phyloP scores from a whole-genome alignment of 2,329 filamentous ascomycete genomes.

The Dryadomyces quercus-mongolicae region DNA sequence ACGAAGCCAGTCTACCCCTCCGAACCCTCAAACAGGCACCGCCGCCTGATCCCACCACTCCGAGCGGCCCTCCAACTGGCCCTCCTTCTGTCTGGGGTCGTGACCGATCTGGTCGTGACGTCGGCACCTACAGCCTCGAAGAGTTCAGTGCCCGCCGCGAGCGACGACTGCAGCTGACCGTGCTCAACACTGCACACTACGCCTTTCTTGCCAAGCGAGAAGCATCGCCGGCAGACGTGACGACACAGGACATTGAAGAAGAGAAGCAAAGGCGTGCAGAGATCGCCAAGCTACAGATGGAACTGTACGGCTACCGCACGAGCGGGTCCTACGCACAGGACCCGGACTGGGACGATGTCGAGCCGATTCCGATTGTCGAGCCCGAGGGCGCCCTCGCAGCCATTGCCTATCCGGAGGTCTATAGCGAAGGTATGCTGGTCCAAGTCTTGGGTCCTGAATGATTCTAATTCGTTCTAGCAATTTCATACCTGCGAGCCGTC shows the following conservation, averaged over 20 bases:
- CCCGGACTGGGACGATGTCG: constrained; percentile 72
- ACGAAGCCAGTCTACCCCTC: constrained; percentile 37
- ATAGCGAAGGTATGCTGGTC: constrained; percentile 53
- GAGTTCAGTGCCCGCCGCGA: constrained; percentile 31
- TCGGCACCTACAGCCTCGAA: constrained; percentile 33
- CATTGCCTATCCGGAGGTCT: constrained; percentile 84
- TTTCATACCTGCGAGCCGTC: constrained; percentile 83
- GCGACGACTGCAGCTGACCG: constrained; percentile 29
- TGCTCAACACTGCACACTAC: constrained; percentile 30
- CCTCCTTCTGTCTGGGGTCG: constrained; percentile 31
- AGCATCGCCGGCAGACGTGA: constrained; percentile 13
- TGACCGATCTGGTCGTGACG: constrained; percentile 35
- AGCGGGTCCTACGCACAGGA: constrained; percentile 47
- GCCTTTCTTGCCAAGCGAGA: constrained; percentile 28
- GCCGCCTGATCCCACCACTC: not conserved
- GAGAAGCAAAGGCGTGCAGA: constrained; percentile 35
- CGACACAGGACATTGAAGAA: constrained; percentile 27
- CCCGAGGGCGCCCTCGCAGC: constrained; percentile 75
- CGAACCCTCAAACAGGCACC: constrained; percentile 23
- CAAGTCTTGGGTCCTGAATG: too few relatives aligned
- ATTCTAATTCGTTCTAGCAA: constrained; percentile 38
- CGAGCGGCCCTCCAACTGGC: constrained; percentile 2
- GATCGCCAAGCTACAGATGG: constrained; percentile 37
- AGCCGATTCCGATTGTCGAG: constrained; percentile 74
- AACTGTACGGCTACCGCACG: constrained; percentile 39